Evolutionary conservation across 2,329 filamentous ascomycete species (phyloP).

Genomic region (Colletotrichum shisoi): DNA sequence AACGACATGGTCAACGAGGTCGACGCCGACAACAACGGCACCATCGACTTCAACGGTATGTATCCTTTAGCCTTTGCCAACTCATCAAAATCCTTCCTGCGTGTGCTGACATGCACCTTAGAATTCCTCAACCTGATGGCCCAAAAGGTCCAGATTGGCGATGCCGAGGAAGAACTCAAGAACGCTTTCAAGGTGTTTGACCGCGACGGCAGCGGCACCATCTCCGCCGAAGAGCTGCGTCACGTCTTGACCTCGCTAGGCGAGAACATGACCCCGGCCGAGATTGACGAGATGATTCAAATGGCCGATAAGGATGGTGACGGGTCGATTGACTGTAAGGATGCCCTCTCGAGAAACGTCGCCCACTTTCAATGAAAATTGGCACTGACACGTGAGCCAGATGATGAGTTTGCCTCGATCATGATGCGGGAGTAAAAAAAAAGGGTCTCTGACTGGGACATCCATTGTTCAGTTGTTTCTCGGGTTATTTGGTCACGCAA

Average conservation of each 20-base stretch:
- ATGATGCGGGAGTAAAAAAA: constrained; percentile 88
- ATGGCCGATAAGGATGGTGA: constrained; percentile 91
- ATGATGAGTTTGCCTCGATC: constrained; percentile 92
- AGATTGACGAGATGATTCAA: constrained; percentile 92
- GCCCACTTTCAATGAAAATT: neutral
- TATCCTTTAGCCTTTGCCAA: neutral
- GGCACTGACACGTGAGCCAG: constrained; percentile 53
- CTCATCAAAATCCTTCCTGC: too few species aligned
- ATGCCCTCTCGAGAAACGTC: constrained; percentile 31
- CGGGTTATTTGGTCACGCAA: constrained; percentile 13
- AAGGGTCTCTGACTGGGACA: constrained; percentile 17
- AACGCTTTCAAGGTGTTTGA: constrained; percentile 92
- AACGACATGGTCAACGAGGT: constrained; percentile 96
- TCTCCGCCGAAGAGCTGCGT: constrained; percentile 85
- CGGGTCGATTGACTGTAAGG: constrained; percentile 84
- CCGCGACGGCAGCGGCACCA: constrained; percentile 90
- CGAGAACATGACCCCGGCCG: constrained; percentile 88
- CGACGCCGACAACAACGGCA: constrained; percentile 90
- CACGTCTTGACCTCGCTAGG: constrained; percentile 93
- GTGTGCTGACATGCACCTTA: constrained; percentile 50
- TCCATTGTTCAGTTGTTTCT: constrained; percentile 21
- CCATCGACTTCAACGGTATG: constrained; percentile 88
- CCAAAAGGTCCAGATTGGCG: constrained; percentile 91
- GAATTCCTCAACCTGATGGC: constrained; percentile 95
- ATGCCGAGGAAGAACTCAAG: constrained; percentile 88